Evolutionary conservation across 208 protist species (phyloP), one percentile per base, ranked within the genome.

Genomic region (Eutreptiella sp.): DNA sequence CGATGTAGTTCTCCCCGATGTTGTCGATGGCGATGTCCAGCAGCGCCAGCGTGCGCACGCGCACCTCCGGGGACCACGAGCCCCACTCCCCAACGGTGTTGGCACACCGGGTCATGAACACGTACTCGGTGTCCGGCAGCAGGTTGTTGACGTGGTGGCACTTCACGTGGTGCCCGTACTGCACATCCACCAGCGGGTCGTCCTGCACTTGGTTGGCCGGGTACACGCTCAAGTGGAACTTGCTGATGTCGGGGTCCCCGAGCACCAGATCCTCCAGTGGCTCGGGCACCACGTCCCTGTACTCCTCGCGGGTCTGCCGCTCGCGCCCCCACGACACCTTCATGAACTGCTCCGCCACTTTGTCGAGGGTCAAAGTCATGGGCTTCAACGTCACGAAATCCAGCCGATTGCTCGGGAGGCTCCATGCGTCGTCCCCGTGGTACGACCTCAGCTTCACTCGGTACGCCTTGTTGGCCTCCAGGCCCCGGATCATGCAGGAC

Each of bases 161-260:
- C 23, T 50, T 68, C 7, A 79, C 63, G 24, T 88, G 80, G 48
- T 75, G 73, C 46, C 74, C 73, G 50, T 90, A 83, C 70, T 92
- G 87, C 57, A 85, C 84, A 59, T 92, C 87, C 7, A 90, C 67
- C 28, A 89, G 73, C 1, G 87, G 80, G 36, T 77, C 47, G 0
- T 81, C 80, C 2, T 84, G 87, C 3, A 76, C 80, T 24, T 80
- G 63, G 36, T 87, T 60, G 16, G 59, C 72, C 63, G 72, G 66
- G 70, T 89, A 89, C 26, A 84, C 75, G 68, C 86, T 89, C 26
- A 89, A 41, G 46, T 92, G 83, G 47, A 85, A 89, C 23, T 79
- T 74, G 38, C 81, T 66, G 14, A 78, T 75, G 14, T 80, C 78
- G 24, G 81, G 74, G 45, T 80, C 73, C 60, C 81, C 81, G 43